Conservation (phyloP, 495 filamentous ascomycete genomes). For the Antarctomyces pellizariae region DNA sequence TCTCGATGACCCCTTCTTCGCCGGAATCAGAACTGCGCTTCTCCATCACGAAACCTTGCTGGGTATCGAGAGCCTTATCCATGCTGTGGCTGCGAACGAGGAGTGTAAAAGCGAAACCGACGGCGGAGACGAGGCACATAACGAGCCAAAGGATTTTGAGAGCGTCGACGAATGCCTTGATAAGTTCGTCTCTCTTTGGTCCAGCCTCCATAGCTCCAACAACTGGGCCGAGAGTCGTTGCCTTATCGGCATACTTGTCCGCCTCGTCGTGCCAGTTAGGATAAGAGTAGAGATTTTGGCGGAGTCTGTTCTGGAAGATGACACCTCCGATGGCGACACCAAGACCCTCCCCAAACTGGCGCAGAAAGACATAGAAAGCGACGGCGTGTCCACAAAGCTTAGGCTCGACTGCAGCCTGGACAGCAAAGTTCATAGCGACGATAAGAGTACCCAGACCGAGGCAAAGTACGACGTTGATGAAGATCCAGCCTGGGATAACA, state of each 20-base stretch:
- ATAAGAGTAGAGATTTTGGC: slow-evolving; percentile 19
- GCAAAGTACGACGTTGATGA: slow-evolving; percentile 27
- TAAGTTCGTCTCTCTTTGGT: slow-evolving; percentile 18
- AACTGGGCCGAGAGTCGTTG: slow-evolving; percentile 31
- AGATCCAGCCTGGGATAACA: slow-evolving; percentile 22
- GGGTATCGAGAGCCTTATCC: no score
- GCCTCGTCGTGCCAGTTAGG: slow-evolving; percentile 21
- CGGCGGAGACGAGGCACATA: slow-evolving; percentile 15
- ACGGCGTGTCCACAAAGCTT: slow-evolving; percentile 30
- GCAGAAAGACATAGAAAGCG: slow-evolving; percentile 32
- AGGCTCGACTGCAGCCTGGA: slow-evolving; percentile 21
- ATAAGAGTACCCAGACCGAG: slow-evolving; percentile 31
- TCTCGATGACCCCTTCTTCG: no score
- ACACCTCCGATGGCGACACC: slow-evolving; percentile 28
- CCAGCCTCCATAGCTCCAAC: slow-evolving; percentile 29
- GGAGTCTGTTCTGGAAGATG: slow-evolving; percentile 37
- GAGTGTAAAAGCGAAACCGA: no score
- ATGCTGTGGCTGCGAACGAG: no score
- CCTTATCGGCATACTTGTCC: slow-evolving; percentile 27
- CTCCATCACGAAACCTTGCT: no score
- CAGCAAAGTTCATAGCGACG: slow-evolving; percentile 22
- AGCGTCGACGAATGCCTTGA: slow-evolving; percentile 29
- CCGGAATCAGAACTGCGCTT: no score
- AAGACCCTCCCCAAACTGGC: slow-evolving; percentile 28
- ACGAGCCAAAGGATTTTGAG: slow-evolving; percentile 33